Conservation (phyloP, 2,329 filamentous ascomycete species). For the Penicillium digitatum region DNA sequence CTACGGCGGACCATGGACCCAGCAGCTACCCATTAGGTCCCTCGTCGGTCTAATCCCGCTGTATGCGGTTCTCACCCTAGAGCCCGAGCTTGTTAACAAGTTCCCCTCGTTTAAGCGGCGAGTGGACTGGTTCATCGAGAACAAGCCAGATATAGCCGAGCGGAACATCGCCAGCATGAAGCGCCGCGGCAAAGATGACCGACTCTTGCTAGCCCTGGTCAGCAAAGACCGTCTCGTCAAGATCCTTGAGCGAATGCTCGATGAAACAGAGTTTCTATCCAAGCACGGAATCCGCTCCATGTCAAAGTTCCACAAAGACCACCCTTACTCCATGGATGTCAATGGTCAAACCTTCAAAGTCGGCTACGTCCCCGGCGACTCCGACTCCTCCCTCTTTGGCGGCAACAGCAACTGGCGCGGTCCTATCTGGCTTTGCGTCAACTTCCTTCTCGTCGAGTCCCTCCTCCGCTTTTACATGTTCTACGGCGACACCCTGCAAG, state of each 20-base stretch:
- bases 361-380: slow-evolving; percentile 89
- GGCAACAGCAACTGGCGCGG: slow-evolving; percentile 98
- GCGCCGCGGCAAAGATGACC: slow-evolving; percentile 83
- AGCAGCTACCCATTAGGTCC: slow-evolving; percentile 87
- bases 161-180: slow-evolving; percentile 92
- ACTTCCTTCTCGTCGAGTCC: slow-evolving; percentile 89
- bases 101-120: slow-evolving; percentile 91
- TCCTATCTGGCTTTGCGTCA: slow-evolving; percentile 93
- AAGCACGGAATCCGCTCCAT: slow-evolving; percentile 87
- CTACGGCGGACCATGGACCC: slow-evolving; percentile 88
- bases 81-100: slow-evolving; percentile 88
- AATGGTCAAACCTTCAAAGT: slow-evolving; percentile 87
- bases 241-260: slow-evolving; percentile 86
- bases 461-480: slow-evolving; percentile 95
- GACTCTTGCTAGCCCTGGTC: slow-evolving; percentile 82
- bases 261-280: slow-evolving; percentile 88
- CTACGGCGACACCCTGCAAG: slow-evolving; percentile 81
- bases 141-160: slow-evolving; percentile 79
- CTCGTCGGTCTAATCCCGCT: slow-evolving; percentile 91
- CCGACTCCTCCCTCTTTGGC: slow-evolving; percentile 89
- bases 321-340: slow-evolving; percentile 93
- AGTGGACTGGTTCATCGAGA: slow-evolving; percentile 89
- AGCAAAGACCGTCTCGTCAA: slow-evolving; percentile 88
- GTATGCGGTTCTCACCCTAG: slow-evolving; percentile 85
- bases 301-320: slow-evolving; percentile 83